Evolutionary conservation across 257 asterid species (phyloP).

Genomic region (Ajuga chamaepitys): DNA sequence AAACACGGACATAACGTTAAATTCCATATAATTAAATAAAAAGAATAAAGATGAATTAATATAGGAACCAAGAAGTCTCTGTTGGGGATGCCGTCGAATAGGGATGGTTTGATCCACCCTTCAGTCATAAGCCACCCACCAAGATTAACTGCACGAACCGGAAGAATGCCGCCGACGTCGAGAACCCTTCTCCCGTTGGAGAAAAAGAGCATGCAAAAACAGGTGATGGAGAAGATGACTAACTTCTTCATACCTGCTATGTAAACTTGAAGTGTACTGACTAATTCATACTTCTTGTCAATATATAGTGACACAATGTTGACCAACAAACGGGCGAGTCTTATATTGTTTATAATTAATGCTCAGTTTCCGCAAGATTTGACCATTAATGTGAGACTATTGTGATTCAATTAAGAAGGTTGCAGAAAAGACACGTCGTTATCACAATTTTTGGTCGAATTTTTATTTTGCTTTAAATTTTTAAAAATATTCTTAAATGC

Average conservation of each 20-base stretch:
- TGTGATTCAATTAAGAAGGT: too few species aligned
- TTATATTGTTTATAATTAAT: too few species aligned
- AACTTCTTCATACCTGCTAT: slow-evolving; percentile 10
- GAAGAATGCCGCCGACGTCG: slow-evolving; percentile 8
- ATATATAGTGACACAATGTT: neutral
- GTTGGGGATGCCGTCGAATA: slow-evolving; percentile 51
- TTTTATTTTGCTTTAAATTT: too few species aligned
- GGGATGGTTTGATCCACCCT: slow-evolving; percentile 69
- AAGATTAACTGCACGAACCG: slow-evolving; percentile 55
- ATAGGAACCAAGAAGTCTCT: slow-evolving; percentile 42
- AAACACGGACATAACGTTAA: too few species aligned
- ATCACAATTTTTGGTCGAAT: too few species aligned
- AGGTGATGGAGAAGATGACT: slow-evolving; percentile 17
- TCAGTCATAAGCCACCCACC: slow-evolving; percentile 71
- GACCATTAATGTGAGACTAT: too few species aligned
- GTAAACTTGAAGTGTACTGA: too few species aligned
- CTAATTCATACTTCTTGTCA: neutral
- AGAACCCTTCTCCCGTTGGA: slow-evolving; percentile 20
- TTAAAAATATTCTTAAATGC: too few species aligned
- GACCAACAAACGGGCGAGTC: neutral
- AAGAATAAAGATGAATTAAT: neutral
- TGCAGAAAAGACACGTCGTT: too few species aligned
- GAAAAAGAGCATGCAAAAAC: slow-evolving; percentile 10
- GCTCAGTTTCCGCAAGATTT: too few species aligned
- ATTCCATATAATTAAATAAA: neutral